Evolutionary conservation across 805 yeast genomes (phyloP), one percentile per base, ranked within the genome.

Genomic region (Candida taoyuanica): DNA sequence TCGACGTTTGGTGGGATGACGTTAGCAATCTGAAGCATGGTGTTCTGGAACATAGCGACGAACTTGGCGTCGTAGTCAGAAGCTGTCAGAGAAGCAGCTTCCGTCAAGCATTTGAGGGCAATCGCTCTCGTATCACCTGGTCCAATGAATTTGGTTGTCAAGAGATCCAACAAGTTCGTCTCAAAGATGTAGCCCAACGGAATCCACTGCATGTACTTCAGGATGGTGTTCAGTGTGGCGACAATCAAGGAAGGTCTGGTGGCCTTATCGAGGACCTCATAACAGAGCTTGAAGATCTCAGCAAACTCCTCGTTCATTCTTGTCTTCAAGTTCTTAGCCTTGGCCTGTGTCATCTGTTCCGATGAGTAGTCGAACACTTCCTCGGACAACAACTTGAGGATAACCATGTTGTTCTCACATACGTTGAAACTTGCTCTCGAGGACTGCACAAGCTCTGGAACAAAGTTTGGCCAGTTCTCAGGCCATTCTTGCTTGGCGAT

Each of bases 401-500:
- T 89, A 45, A 81, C 79, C 98, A 93, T 91, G 65, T 93, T 93
- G 67, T 93, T 93, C 63, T 93, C 98, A 67, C 98, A 93, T 36
- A 93, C 96, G 55, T 88, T 91, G 61, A 85, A 78, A 17, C 93
- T 81, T 12, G 91, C 78, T 47, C 86, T 76, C 32, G 94, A 81
- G 47, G 95, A 81, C 43, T 73, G 76, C 33, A 91, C 93, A 40
- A 93, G 76, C 60, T 93, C 98, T 14, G 96, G 96, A 35, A 93
- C 84, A 55, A 93, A 93, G 53, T 82, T 85, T 15, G 98, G 98
- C 99, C 99, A 93, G 60, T 89, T 85, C 52, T 81, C 86, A 24
- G 99, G 99, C 99, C 99, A 93, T 60, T 93, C 99, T 65, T 93
- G 98, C 57, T 93, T 93, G 56, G 93, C 76, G 36, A 93, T 81